Evolutionary conservation across 2,329 filamentous ascomycete species (phyloP).

Genomic region (Colletotrichum sp.): DNA sequence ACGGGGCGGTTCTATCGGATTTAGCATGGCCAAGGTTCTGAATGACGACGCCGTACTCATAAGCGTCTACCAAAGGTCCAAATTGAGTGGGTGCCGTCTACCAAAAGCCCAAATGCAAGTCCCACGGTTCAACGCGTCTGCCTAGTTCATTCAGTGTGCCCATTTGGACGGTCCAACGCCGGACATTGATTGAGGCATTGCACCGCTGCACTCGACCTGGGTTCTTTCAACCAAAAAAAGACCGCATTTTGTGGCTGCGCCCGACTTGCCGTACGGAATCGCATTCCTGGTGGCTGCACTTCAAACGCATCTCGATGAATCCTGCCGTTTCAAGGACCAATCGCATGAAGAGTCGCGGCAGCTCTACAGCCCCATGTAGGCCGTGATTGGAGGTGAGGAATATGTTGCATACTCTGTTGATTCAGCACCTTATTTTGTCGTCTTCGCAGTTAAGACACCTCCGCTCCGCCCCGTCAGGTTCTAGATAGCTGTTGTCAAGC

Average conservation of each 20-base stretch:
- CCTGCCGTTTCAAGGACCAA: neutral
- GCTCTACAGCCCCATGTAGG: neutral
- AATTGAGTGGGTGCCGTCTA: neutral
- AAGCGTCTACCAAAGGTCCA: neutral
- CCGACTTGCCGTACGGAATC: neutral
- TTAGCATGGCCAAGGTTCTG: neutral
- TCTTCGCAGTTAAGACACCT: neutral
- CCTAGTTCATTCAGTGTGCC: neutral
- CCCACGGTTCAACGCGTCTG: neutral
- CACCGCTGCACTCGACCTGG: neutral
- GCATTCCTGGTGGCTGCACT: neutral
- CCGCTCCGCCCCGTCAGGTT: neutral
- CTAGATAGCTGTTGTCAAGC: accelerated
- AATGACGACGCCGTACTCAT: neutral
- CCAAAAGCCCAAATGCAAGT: neutral
- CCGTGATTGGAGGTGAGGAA: neutral
- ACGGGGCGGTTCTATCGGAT: neutral
- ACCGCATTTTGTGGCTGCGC: neutral
- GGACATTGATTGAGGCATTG: neutral
- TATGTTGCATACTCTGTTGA: neutral
- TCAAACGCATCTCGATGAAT: neutral
- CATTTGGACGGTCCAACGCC: neutral
- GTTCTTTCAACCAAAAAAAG: neutral
- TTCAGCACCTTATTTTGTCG: neutral
- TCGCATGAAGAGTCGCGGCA: accelerated